Evolutionary conservation across 805 yeast genomes (phyloP).

Genomic region (Candida boidinii): DNA sequence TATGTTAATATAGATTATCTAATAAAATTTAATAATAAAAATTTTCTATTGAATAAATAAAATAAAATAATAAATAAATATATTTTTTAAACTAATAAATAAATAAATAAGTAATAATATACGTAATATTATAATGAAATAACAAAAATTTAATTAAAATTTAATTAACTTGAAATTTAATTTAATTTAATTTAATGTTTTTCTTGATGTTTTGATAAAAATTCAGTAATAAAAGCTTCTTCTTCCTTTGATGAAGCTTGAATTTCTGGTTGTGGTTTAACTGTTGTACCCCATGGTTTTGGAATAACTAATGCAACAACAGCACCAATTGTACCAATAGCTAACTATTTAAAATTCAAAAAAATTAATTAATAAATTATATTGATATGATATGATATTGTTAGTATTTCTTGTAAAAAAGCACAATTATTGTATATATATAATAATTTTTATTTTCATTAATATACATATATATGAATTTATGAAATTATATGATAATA

Average conservation of each 20-base stretch:
- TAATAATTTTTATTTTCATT: too few species aligned
- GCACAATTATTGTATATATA: neutral
- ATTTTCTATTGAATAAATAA: neutral
- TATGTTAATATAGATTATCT: too few species aligned
- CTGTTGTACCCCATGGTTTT: slow-evolving; percentile 63
- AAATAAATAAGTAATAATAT: neutral
- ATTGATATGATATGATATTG: neutral
- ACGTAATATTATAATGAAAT: neutral
- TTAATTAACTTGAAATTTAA: neutral
- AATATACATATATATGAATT: too few species aligned
- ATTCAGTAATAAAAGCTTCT: slow-evolving; percentile 76
- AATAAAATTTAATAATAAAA: too few species aligned
- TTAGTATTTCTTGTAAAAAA: neutral
- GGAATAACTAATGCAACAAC: slow-evolving; percentile 58
- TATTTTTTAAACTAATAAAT: neutral
- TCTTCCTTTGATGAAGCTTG: slow-evolving; percentile 80
- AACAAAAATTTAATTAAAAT: neutral
- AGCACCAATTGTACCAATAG: slow-evolving; percentile 72
- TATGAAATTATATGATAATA: too few species aligned
- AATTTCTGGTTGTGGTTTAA: slow-evolving; percentile 55
- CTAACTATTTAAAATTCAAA: slow-evolving; percentile 45
- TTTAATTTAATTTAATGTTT: slow-evolving; percentile 14
- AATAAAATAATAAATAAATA: too few species aligned
- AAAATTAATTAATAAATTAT: neutral
- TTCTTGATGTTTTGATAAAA: slow-evolving; percentile 38